Base-by-base conservation (phyloP, 129 eudicot species). In the Lonicera japonica region DNA sequence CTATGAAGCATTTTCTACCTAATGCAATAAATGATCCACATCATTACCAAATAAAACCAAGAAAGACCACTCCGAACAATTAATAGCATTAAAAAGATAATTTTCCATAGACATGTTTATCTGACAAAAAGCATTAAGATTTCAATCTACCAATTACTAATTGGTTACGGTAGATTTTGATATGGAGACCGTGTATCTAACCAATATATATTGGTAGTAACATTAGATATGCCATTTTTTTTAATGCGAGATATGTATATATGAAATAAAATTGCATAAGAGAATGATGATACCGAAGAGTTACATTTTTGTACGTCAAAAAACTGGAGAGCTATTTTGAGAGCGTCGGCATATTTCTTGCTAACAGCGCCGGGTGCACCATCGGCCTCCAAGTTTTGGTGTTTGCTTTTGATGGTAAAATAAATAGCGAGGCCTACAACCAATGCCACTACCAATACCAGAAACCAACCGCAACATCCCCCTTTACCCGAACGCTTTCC, bases 261-360 rank as follows among this genome's bases (percentile, higher is more conserved):
- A 29, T 29, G 6, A 29, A 29, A 2, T 6, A 29, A 29, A 29
- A 29, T 29, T 29, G 36, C 6, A 22, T 13, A 45, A 63, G 14
- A 46, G n/a, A n/a, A 47, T 23, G 18, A 54, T 9, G 15, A 46
- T 21, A 47, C 1, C 8, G 0, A 25, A 48, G 23, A 10, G 11
- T 54, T 78, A 90, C 97, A 75, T 77, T 90, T 90, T 38, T 90
- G 97, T 50, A 90, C 64, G 59, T 90, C 94, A 22, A 90, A 80
- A 56, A 90, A 90, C 83, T 90, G 92, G 61, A 83, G 39, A 24
- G 97, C 92, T 41, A 81, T 54, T 74, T 86, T 83, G 15, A 90
- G 80, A 64, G 97, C 92, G 58, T 90, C 92, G 0, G 86, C 82
- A 21, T 90, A 90, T 24, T 83, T 83, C 76, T 77, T 55, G 19